A percentile compares a stretch with the other conserved stretches of the same genome.
Conservation (phyloP, 106 monocot genomes). For the Platanthera zijinensis region DNA sequence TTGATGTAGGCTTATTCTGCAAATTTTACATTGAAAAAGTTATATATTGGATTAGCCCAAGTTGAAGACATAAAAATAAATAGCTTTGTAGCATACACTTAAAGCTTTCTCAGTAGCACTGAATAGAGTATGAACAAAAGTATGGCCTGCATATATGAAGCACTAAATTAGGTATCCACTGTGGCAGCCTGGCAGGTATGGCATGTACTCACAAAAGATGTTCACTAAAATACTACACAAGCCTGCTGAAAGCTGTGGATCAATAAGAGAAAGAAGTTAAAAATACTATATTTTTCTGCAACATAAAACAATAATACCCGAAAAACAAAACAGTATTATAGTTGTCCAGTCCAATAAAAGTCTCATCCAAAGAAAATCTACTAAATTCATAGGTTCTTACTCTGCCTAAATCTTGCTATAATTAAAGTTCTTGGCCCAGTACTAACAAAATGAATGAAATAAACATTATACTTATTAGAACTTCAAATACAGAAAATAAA, state of each 20-base stretch:
- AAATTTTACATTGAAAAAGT: neutral
- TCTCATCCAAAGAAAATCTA: neutral
- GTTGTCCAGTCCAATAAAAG: neutral
- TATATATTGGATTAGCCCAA: neutral
- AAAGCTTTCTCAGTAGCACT: constrained; percentile 69
- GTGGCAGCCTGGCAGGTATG: neutral
- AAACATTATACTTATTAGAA: neutral
- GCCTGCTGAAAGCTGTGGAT: neutral
- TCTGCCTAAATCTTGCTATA: neutral
- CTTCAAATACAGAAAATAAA: neutral
- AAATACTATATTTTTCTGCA: neutral
- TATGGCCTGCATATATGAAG: constrained; percentile 34
- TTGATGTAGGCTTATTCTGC: constrained; percentile 37
- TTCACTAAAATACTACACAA: neutral
- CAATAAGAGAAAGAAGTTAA: neutral
- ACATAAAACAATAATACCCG: neutral
- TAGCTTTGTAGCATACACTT: constrained; percentile 28
- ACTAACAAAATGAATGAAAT: neutral
- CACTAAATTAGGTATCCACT: constrained; percentile 1
- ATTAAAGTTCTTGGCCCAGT: neutral
- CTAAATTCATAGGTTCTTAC: neutral
- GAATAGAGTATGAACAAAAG: constrained; percentile 34
- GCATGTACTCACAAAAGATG: neutral
- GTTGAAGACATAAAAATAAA: neutral
- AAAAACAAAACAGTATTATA: neutral